These are phyloP conservation scores for Solioccasus polychromus DNA, from an alignment of 768 basidiomycete genomes.

Conservation along the genomic window DNA sequence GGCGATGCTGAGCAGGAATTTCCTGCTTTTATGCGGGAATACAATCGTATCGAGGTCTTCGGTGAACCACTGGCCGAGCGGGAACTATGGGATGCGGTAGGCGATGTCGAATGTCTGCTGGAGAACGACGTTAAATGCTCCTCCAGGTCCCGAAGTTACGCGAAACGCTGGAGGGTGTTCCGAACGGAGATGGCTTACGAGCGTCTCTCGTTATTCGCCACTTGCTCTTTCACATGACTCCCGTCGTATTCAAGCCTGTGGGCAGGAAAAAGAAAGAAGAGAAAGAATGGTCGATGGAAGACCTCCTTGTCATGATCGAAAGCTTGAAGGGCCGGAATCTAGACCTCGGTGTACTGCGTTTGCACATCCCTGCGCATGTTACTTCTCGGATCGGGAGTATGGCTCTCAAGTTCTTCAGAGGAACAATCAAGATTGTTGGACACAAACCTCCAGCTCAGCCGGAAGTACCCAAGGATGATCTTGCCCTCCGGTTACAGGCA, in stretches of 20 bases:
- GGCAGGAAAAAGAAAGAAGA: conserved; percentile 1
- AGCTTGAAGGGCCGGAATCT: conserved; percentile 42
- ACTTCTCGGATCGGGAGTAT: conserved; percentile 57
- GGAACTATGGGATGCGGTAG: conserved; percentile 29
- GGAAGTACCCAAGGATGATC: conserved; percentile 6
- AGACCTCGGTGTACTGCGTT: conserved; percentile 58
- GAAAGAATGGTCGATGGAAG: background rate
- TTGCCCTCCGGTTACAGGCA: conserved; percentile 16
- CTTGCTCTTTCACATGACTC: conserved; percentile 14
- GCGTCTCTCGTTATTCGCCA: conserved; percentile 17
- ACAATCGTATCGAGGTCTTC: conserved; percentile 21
- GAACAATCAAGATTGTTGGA: conserved; percentile 54
- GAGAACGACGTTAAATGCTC: background rate
- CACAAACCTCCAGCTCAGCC: conserved; percentile 29
- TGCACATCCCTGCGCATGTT: conserved; percentile 57
- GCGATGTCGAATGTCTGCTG: background rate
- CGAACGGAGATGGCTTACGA: conserved; percentile 17
- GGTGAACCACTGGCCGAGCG: conserved; percentile 15
- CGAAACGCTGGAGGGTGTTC: conserved; percentile 21
- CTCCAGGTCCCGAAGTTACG: conserved; percentile 21
- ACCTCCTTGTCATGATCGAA: conserved; percentile 1
- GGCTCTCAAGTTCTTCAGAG: conserved; percentile 50
- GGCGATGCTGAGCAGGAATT: conserved; percentile 29
- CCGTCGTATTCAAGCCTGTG: conserved; percentile 12
- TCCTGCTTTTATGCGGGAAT: conserved; percentile 35